Conservation (phyloP, 179 eudicot species). For the Pouteria campechiana region DNA sequence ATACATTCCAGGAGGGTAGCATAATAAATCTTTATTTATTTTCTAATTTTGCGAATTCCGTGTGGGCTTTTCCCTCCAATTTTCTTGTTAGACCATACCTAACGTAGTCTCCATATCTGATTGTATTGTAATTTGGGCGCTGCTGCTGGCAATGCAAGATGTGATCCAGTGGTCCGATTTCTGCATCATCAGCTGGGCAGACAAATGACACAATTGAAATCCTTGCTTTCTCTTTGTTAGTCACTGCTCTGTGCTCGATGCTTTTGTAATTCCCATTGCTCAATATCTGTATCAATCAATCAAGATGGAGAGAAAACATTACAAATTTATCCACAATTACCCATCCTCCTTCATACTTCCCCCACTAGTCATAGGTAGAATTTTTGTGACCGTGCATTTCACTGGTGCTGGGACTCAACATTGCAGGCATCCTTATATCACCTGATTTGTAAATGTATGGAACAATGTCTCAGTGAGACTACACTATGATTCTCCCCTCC, state of each 20-base stretch:
- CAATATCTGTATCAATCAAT: neutral
- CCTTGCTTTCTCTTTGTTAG: slow-evolving; percentile 1
- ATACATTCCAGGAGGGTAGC: too few relatives aligned
- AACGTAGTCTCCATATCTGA: neutral
- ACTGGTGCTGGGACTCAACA: neutral
- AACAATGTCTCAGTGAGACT: neutral
- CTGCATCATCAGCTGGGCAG: neutral
- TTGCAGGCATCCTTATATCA: too few relatives aligned
- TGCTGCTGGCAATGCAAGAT: neutral
- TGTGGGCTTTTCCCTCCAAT: slow-evolving; percentile 1
- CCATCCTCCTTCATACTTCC: too few relatives aligned
- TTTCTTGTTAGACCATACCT: neutral
- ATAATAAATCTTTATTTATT: neutral
- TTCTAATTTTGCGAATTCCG: neutral
- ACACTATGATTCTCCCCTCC: too few relatives aligned
- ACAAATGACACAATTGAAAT: slow-evolving; percentile 3
- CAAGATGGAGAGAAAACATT: neutral
- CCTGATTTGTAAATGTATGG: neutral
- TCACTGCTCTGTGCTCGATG: slow-evolving; percentile 4
- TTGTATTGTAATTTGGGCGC: neutral
- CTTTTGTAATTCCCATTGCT: slow-evolving; percentile 5
- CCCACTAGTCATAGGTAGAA: neutral
- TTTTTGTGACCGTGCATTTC: neutral
- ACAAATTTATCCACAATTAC: too few relatives aligned
- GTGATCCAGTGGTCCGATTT: neutral